phyloP scores from a whole-genome alignment of 345 rosid genomes.

The Populus deltoides region DNA sequence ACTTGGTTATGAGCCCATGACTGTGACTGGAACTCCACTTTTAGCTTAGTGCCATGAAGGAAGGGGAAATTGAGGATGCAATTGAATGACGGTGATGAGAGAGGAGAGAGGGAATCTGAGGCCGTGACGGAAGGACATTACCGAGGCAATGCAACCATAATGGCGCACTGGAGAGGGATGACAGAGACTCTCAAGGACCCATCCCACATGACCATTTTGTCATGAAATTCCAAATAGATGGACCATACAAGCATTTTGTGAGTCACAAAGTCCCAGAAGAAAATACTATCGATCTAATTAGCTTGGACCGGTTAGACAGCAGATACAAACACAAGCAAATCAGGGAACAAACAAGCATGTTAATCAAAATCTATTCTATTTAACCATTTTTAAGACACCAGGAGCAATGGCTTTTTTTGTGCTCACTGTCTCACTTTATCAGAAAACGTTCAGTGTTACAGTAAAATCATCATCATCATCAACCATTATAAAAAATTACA shows the following conservation, averaged over 20 bases:
- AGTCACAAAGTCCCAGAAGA: background rate
- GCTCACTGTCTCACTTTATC: slow-evolving; percentile 3
- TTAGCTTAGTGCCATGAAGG: background rate
- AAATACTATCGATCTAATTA: background rate
- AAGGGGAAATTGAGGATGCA: background rate
- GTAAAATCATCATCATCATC: background rate
- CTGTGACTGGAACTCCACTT: background rate
- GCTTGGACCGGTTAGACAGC: background rate
- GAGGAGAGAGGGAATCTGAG: background rate
- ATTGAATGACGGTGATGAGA: background rate
- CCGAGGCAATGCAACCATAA: background rate
- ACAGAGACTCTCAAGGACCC: background rate
- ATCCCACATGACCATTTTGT: background rate
- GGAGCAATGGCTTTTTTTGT: background rate
- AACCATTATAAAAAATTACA: slow-evolving; percentile 8
- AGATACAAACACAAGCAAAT: background rate
- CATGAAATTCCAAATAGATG: background rate
- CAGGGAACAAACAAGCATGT: background rate
- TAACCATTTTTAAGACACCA: background rate
- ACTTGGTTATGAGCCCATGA: background rate
- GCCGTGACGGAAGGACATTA: background rate
- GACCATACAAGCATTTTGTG: background rate
- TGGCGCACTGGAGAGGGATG: background rate
- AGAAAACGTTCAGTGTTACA: slow-evolving; percentile 12
- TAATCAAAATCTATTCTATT: background rate